These are phyloP conservation scores for Reutealis trisperma DNA, from an alignment of 345 rosid species.

Conservation along the genomic window DNA sequence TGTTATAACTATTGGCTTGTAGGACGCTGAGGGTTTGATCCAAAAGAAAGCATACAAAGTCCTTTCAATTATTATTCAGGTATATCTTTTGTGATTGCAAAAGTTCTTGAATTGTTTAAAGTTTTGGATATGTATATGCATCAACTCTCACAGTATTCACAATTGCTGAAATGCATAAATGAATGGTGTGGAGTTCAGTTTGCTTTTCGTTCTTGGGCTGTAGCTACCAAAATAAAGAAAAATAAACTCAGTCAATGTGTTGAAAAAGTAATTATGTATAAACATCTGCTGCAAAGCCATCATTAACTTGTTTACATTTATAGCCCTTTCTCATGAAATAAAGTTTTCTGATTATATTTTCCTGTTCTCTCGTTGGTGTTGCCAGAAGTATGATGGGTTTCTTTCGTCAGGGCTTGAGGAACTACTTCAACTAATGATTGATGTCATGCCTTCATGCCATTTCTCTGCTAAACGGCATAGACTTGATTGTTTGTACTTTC, in stretches of 20 bases:
- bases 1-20: constrained; percentile 30
- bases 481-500: constrained; percentile 83
- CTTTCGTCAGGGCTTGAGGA: constrained; percentile 62
- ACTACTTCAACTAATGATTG: constrained; percentile 68
- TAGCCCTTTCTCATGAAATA: background rate
- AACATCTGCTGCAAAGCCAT: background rate
- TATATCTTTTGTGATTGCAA: constrained; percentile 28
- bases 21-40: constrained; percentile 70
- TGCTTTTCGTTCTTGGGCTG: background rate
- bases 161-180: background rate
- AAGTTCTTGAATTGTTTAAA: background rate
- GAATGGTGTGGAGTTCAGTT: constrained; percentile 1
- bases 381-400: constrained; percentile 61
- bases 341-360: background rate
- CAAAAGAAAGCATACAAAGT: constrained; percentile 97
- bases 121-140: background rate
- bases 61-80: constrained; percentile 79
- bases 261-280: background rate
- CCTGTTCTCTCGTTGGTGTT: constrained; percentile 8
- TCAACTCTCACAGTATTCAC: background rate
- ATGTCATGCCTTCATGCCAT: constrained; percentile 68
- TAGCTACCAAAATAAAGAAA: background rate
- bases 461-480: constrained; percentile 91
- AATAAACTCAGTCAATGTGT: background rate
- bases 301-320: background rate